Percentiles rank a stretch among this genome's conserved stretches.
phyloP scores from a whole-genome alignment of 2,329 filamentous ascomycete genomes.

The Fusarium sp. region DNA sequence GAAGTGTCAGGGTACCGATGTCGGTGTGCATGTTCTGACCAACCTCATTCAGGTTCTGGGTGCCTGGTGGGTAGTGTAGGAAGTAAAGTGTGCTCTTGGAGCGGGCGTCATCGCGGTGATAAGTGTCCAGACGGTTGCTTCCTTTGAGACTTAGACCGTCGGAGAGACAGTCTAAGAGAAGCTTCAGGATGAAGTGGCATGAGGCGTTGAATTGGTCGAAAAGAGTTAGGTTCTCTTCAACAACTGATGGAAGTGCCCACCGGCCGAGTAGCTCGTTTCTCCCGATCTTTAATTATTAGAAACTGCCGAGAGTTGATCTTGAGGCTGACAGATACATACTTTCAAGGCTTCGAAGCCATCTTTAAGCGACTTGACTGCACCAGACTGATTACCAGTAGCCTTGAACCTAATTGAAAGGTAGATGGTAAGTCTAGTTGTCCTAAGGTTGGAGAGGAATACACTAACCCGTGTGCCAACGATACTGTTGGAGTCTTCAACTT shows the following conservation, averaged over 20 bases:
- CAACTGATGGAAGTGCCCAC: conserved; percentile 16
- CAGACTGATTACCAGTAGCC: conserved; percentile 22
- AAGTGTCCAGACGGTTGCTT: neutral
- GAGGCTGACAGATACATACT: neutral
- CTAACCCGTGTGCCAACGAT: conserved; percentile 20
- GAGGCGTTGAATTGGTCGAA: conserved; percentile 18
- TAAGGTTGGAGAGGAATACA: neutral
- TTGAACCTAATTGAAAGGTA: conserved; percentile 3
- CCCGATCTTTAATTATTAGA: neutral
- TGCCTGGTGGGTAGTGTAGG: conserved; percentile 15
- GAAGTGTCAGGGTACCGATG: conserved; percentile 19
- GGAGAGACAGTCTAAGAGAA: conserved; percentile 19
- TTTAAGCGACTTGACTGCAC: conserved; percentile 4
- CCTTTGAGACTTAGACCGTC: conserved; percentile 10
- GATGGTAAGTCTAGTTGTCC: fast-evolving
- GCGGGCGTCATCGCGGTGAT: conserved; percentile 18
- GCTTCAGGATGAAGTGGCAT: conserved; percentile 22
- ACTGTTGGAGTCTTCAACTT: conserved; percentile 28
- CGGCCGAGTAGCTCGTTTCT: conserved; percentile 11
- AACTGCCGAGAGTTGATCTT: fast-evolving
- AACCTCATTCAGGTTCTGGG: conserved; percentile 11
- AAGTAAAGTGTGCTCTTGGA: conserved; percentile 31
- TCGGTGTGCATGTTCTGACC: conserved; percentile 34
- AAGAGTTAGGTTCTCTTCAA: conserved; percentile 6
- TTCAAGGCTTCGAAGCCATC: conserved; percentile 26